phyloP scores from a whole-genome alignment of 257 asterid genomes.

The Ophiorrhiza pumila region DNA sequence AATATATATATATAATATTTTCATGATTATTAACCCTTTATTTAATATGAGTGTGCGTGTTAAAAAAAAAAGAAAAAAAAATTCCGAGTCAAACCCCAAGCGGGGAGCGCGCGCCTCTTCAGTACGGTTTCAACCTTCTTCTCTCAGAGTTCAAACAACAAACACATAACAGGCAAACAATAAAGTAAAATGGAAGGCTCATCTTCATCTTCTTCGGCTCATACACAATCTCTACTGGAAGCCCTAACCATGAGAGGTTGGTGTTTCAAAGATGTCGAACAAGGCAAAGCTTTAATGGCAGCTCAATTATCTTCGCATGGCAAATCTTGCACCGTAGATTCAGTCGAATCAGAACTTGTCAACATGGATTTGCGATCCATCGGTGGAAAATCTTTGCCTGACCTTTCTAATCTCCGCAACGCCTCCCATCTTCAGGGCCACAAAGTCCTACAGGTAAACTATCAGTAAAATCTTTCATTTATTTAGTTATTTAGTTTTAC shows the following conservation, averaged over 20 bases:
- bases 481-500: not conserved
- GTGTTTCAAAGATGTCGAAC: slow-evolving; percentile 48
- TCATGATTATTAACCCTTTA: too few relatives aligned
- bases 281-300: slow-evolving; percentile 38
- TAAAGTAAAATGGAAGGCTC: slow-evolving; percentile 31
- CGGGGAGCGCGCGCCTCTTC: not conserved
- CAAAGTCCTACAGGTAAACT: slow-evolving; percentile 65
- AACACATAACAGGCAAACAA: slow-evolving; percentile 25
- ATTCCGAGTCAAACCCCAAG: too few relatives aligned
- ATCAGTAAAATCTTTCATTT: too few relatives aligned
- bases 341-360: slow-evolving; percentile 64
- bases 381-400: slow-evolving; percentile 74
- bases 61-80: not conserved
- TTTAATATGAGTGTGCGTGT: too few relatives aligned
- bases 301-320: slow-evolving; percentile 33
- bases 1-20: too few relatives aligned
- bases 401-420: slow-evolving; percentile 47
- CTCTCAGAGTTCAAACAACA: slow-evolving; percentile 21
- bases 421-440: slow-evolving; percentile 60
- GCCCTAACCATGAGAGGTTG: slow-evolving; percentile 65
- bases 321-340: slow-evolving; percentile 39
- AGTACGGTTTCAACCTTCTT: not conserved
- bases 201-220: slow-evolving; percentile 28
- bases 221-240: slow-evolving; percentile 33
- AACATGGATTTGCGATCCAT: slow-evolving; percentile 65